Evolutionary conservation across 2,329 filamentous ascomycete genomes (phyloP).

Genomic region (Fusarium sulawesiense): DNA sequence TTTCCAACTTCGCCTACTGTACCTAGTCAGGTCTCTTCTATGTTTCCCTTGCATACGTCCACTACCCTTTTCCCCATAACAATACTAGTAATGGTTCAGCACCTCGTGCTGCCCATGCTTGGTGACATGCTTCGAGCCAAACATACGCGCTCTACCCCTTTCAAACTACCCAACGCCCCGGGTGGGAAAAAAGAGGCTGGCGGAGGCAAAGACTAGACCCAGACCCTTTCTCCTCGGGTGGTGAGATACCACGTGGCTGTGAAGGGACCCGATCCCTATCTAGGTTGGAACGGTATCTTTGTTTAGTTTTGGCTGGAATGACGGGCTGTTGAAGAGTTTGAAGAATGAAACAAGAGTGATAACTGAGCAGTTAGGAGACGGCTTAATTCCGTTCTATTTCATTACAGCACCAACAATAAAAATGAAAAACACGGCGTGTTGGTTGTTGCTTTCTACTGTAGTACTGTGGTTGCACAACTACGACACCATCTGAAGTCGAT

Average conservation of each 20-base stretch:
- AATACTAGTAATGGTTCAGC: slow-evolving; percentile 4
- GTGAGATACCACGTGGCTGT: slow-evolving; percentile 23
- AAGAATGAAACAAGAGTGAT: slow-evolving; percentile 11
- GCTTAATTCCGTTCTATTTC: not conserved
- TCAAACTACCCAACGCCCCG: not conserved
- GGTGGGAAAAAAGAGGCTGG: not conserved
- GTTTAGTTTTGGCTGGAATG: slow-evolving; percentile 19
- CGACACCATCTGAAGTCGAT: not conserved
- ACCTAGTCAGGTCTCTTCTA: not conserved
- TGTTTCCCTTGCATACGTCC: slow-evolving; percentile 13
- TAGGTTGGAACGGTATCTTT: slow-evolving; percentile 2
- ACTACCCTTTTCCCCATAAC: not conserved
- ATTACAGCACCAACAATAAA: too few species aligned
- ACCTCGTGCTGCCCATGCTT: slow-evolving; percentile 17
- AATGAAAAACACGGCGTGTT: not conserved
- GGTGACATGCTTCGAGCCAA: not conserved
- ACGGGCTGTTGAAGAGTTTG: slow-evolving; percentile 3
- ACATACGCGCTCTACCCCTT: not conserved
- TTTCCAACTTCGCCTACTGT: not conserved
- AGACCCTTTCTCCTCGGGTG: slow-evolving; percentile 5
- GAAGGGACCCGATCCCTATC: slow-evolving; percentile 10
- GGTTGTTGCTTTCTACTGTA: not conserved
- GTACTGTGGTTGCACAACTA: not conserved
- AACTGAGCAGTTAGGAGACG: not conserved
- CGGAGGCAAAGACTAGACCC: slow-evolving; percentile 1